phyloP scores from a whole-genome alignment of 352 stramenopile genomes.

The Hyaloperonospora brassicae region DNA sequence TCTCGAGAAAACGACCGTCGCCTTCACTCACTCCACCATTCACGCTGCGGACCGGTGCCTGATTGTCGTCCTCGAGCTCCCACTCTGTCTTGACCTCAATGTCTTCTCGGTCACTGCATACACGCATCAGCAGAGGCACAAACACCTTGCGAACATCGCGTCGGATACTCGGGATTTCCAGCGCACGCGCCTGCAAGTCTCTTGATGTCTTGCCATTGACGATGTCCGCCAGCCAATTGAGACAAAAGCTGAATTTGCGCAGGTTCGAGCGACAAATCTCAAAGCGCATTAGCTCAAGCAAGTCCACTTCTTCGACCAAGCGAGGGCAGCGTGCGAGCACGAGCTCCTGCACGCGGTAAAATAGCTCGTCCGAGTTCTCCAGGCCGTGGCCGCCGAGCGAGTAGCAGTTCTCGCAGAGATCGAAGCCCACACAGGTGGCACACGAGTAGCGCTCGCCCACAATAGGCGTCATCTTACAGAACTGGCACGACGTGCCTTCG shows the following conservation, averaged over 20 bases:
- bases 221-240: no score
- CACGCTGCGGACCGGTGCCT: conserved; percentile 57
- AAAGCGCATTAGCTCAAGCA: conserved; percentile 77
- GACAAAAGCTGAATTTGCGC: no score
- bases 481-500: conserved; percentile 70
- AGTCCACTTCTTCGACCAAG: no score
- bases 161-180: conserved; percentile 83
- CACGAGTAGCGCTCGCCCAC: conserved; percentile 70
- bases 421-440: conserved; percentile 69
- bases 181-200: conserved; percentile 61
- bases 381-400: conserved; percentile 69
- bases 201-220: no score
- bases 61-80: no score
- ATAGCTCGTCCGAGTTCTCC: no score
- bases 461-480: conserved; percentile 73
- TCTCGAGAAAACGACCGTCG: conserved; percentile 68
- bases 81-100: no score
- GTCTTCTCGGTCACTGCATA: no score
- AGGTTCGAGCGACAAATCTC: conserved; percentile 82
- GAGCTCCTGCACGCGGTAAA: no score
- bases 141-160: no score
- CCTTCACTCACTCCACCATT: conserved; percentile 50
- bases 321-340: conserved; percentile 57
- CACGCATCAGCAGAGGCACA: no score
- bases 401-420: conserved; percentile 80